Evolutionary conservation across 805 yeast genomes (phyloP).

Genomic region (Monosporozyma solicola): DNA sequence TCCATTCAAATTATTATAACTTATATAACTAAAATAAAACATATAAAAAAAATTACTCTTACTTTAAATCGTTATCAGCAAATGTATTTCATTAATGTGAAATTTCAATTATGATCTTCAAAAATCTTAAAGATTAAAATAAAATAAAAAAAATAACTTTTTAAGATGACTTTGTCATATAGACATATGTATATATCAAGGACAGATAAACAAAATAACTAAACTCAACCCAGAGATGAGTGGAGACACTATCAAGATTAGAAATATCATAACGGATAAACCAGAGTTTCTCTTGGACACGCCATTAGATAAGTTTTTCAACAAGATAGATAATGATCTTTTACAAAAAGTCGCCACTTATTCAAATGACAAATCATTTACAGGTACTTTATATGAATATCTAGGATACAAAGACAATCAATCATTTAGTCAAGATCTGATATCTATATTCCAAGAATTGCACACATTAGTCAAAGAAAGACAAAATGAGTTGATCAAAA

Average conservation of each 20-base stretch:
- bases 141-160: too few species aligned
- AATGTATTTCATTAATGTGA: background rate
- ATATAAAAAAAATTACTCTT: background rate
- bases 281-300: slow-evolving; percentile 29
- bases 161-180: background rate
- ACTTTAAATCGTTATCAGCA: background rate
- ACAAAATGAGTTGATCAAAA: slow-evolving; percentile 5
- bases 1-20: too few species aligned
- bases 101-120: background rate
- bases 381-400: slow-evolving; percentile 8
- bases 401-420: slow-evolving; percentile 10
- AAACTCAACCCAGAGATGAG: background rate
- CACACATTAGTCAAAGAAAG: slow-evolving; percentile 8
- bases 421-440: slow-evolving; percentile 15
- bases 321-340: slow-evolving; percentile 11
- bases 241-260: background rate
- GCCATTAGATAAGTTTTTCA: slow-evolving; percentile 29
- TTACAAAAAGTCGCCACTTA: slow-evolving; percentile 7
- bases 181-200: too few species aligned
- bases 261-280: slow-evolving; percentile 3
- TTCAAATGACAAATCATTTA: background rate
- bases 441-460: slow-evolving; percentile 9
- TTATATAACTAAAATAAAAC: too few species aligned
- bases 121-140: background rate
- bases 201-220: too few species aligned